Evolutionary conservation across 345 rosid species (phyloP).

Genomic region (Eucalyptus cloeziana): DNA sequence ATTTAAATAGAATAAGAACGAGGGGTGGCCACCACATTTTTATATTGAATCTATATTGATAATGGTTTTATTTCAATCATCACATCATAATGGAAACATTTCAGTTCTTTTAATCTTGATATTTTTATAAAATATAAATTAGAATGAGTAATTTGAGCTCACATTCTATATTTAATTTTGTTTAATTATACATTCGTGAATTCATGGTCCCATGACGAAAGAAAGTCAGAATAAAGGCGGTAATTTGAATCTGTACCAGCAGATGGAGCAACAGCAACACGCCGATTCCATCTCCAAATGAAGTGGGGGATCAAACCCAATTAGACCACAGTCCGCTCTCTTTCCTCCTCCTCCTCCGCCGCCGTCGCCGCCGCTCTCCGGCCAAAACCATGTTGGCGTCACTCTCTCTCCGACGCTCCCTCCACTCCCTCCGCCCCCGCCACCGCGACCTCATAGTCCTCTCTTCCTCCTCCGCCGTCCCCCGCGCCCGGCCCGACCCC

Average conservation of each 20-base stretch:
- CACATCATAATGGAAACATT: neutral
- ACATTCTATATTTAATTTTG: too few species aligned
- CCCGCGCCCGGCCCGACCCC: constrained; percentile 2
- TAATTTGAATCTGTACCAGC: neutral
- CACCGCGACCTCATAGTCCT: constrained; percentile 4
- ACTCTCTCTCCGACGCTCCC: constrained; percentile 37
- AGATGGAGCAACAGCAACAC: neutral
- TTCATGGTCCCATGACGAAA: neutral
- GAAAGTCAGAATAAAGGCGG: neutral
- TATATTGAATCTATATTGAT: neutral
- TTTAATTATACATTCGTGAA: neutral
- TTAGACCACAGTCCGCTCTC: neutral
- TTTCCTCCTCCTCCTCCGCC: neutral
- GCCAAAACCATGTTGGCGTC: constrained; percentile 36
- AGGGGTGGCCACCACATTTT: neutral
- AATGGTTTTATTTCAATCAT: neutral
- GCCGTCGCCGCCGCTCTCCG: neutral
- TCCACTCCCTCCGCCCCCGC: neutral
- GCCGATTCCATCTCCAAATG: neutral
- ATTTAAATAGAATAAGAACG: neutral
- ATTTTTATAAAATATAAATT: too few species aligned
- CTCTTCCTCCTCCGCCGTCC: neutral
- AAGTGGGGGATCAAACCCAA: neutral
- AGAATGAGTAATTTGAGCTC: neutral
- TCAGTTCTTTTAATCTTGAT: neutral